A percentile compares a stretch with the other conserved stretches of the same genome.
Conservation (phyloP, 352 stramenopile genomes). For the Pythium chondricola region DNA sequence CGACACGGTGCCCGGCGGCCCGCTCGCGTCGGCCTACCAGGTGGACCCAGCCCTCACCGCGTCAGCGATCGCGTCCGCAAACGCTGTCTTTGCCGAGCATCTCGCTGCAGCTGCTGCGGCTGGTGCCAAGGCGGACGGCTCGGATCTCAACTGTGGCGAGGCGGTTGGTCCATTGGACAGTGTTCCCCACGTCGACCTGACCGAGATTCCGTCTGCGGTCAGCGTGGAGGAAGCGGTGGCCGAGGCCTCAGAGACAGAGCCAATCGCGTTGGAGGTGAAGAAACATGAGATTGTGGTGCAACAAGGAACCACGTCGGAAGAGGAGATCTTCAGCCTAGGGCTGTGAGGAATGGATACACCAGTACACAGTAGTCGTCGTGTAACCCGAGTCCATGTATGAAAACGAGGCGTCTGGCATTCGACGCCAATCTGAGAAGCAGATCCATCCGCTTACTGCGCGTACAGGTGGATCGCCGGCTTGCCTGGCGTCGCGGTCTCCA, state of each 20-base stretch:
- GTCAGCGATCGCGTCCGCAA: not conserved
- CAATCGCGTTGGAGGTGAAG: too few species aligned
- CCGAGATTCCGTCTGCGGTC: not conserved
- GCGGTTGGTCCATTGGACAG: constrained; percentile 2
- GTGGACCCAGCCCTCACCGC: constrained; percentile 7
- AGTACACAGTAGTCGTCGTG: not conserved
- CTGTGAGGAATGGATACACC: constrained; percentile 27
- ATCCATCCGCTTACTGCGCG: constrained; percentile 49
- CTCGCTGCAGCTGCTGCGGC: not conserved
- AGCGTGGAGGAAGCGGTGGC: not conserved
- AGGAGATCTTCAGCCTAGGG: constrained; percentile 80
- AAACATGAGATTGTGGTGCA: constrained; percentile 6
- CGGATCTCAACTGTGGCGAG: constrained; percentile 20
- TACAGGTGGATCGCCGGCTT: constrained; percentile 80
- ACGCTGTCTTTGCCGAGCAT: not conserved
- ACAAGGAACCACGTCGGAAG: constrained; percentile 24
- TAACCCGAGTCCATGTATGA: not conserved
- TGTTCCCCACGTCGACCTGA: not conserved
- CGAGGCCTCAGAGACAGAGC: constrained; percentile 6
- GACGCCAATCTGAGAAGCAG: too few species aligned
- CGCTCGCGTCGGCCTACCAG: constrained; percentile 21
- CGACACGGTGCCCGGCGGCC: constrained; percentile 21
- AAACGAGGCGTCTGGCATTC: too few species aligned
- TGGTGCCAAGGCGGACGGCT: not conserved
- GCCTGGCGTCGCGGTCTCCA: constrained; percentile 73